These are phyloP conservation scores for Ramichloridium luteum DNA, from an alignment of 2,329 filamentous ascomycete genomes.

Conservation along the genomic window DNA sequence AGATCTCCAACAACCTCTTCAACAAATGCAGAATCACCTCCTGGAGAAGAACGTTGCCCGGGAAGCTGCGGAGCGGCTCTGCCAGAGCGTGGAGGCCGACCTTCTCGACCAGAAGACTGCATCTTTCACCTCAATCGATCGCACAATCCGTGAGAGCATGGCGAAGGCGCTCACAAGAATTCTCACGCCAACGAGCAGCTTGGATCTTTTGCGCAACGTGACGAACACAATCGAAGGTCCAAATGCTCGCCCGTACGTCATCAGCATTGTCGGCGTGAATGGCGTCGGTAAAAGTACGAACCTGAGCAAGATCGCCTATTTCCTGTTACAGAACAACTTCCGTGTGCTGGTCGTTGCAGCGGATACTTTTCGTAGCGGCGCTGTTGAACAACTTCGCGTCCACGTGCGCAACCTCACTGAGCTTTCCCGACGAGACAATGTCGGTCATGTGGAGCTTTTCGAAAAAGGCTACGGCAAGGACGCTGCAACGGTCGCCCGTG, in stretches of 20 bases:
- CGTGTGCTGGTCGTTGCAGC: conserved; percentile 86
- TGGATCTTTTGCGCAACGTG: conserved; percentile 90
- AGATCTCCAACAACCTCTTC: conserved; percentile 83
- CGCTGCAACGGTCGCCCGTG: conserved; percentile 86
- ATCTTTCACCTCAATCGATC: conserved; percentile 69
- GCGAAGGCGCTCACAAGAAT: conserved; percentile 89
- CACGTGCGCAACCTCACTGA: conserved; percentile 91
- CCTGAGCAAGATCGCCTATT: conserved; percentile 94
- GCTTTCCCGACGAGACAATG: conserved; percentile 68
- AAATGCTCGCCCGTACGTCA: conserved; percentile 77
- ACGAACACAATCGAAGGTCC: conserved; percentile 55
- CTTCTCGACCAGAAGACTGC: conserved; percentile 82
- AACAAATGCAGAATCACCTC: conserved; percentile 90
- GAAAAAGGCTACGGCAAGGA: conserved; percentile 98
- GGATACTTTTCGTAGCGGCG: conserved; percentile 93
- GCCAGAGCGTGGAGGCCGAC: conserved; percentile 82
- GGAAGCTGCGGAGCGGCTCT: conserved; percentile 82
- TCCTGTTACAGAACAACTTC: conserved; percentile 93
- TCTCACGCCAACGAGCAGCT: conserved; percentile 84
- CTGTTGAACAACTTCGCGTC: conserved; percentile 91
- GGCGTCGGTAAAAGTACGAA: conserved; percentile 98
- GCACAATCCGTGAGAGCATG: conserved; percentile 75
- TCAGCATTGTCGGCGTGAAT: conserved; percentile 96
- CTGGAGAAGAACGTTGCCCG: conserved; percentile 92
- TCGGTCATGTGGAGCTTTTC: conserved; percentile 75